Percentiles rank a stretch among this genome's conserved stretches.
phyloP scores from a whole-genome alignment of 2,329 filamentous ascomycete genomes.

The Neofusicoccum cordaticola region DNA sequence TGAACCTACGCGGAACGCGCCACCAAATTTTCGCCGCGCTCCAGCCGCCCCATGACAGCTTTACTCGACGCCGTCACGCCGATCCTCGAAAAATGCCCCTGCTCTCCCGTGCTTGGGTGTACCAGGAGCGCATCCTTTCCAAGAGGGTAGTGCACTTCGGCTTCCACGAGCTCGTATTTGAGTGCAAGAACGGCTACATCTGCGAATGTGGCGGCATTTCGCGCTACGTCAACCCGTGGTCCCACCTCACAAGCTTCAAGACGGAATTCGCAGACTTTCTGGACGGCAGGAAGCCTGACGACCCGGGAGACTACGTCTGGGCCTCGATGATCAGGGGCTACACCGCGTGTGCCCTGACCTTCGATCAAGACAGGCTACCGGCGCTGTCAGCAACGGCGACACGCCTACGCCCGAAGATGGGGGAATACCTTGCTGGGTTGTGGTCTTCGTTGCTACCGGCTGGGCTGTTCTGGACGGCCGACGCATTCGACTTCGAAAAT shows the following conservation, averaged over 20 bases:
- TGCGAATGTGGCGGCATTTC: conserved; percentile 11
- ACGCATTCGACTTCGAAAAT: background rate
- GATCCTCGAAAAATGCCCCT: background rate
- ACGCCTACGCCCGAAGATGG: background rate
- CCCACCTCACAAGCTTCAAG: background rate
- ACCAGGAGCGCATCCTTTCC: conserved; percentile 10
- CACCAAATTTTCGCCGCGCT: background rate
- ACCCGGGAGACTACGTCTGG: background rate
- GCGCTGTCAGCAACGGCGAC: conserved; percentile 1
- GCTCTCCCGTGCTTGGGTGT: conserved; percentile 8
- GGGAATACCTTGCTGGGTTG: background rate
- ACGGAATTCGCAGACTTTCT: background rate
- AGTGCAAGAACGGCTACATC: background rate
- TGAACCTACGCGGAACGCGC: background rate
- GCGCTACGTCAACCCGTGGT: conserved; percentile 5
- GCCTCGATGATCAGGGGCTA: conserved; percentile 1
- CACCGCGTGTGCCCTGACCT: conserved; percentile 13
- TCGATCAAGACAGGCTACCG: conserved; percentile 18
- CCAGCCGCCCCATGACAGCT: background rate
- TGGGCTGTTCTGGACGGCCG: background rate
- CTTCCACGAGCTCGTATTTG: background rate
- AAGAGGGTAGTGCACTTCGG: conserved; percentile 3
- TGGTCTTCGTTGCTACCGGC: background rate
- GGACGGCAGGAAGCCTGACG: background rate
- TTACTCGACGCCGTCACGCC: background rate